These are phyloP conservation scores for Trichoderma lentiforme DNA, from an alignment of 2,329 filamentous ascomycete genomes.

Conservation along the genomic window DNA sequence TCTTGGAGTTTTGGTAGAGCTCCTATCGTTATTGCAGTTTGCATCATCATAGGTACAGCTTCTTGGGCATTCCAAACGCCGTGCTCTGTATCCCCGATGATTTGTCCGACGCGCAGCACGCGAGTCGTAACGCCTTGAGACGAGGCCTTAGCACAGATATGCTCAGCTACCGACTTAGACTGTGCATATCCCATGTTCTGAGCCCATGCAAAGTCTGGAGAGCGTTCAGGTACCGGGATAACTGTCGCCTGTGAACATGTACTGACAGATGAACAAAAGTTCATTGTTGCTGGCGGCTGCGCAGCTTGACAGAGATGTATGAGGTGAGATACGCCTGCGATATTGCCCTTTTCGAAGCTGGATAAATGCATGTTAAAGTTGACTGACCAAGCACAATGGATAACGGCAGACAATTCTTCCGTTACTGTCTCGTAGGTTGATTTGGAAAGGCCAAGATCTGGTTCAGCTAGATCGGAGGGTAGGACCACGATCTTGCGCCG, in stretches of 20 bases:
- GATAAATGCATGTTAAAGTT: constrained; percentile 54
- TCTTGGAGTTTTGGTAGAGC: constrained; percentile 37
- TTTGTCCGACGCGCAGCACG: constrained; percentile 48
- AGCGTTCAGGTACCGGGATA: constrained; percentile 1
- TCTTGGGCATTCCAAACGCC: constrained; percentile 51
- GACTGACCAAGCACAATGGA: constrained; percentile 54
- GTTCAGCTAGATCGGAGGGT: constrained; percentile 26
- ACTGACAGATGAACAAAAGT: constrained; percentile 9
- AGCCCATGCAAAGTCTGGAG: constrained; percentile 36
- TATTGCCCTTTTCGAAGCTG: constrained; percentile 38
- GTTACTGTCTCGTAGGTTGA: constrained; percentile 13
- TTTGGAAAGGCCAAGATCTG: not conserved
- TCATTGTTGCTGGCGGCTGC: constrained; percentile 2
- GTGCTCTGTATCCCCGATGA: constrained; percentile 43
- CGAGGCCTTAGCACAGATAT: constrained; percentile 37
- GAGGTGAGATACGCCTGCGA: not conserved
- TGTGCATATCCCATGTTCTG: constrained; percentile 43
- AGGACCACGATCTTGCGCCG: constrained; percentile 41
- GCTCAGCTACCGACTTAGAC: constrained; percentile 39
- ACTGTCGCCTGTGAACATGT: not conserved
- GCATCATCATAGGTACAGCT: constrained; percentile 51
- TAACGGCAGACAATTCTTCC: constrained; percentile 37
- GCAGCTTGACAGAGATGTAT: not conserved
- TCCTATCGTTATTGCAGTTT: constrained; percentile 42
- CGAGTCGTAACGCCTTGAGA: constrained; percentile 31